Percentiles rank a stretch among this genome's conserved stretches.
Conservation (phyloP, 2,329 filamentous ascomycete species). For the Reticulascus tulasneorum region DNA sequence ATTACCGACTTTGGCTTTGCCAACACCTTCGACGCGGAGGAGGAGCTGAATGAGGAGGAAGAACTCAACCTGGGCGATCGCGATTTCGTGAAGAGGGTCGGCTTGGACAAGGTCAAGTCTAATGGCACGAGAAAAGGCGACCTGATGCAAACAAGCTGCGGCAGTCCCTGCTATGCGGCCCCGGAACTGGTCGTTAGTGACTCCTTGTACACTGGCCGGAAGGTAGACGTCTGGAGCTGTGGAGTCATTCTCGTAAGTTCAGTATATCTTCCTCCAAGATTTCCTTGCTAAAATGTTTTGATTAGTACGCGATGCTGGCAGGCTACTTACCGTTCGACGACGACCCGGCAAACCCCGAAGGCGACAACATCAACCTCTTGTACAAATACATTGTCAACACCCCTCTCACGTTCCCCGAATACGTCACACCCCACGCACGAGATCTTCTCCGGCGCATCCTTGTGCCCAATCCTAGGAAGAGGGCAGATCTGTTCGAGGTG, state of each 20-base stretch:
- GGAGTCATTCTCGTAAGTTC: constrained; percentile 88
- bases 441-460: constrained; percentile 90
- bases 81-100: constrained; percentile 80
- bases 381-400: constrained; percentile 99
- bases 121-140: constrained; percentile 82
- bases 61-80: constrained; percentile 83
- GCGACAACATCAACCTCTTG: constrained; percentile 96
- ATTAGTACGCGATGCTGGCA: constrained; percentile 94
- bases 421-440: constrained; percentile 92
- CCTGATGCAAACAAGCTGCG: constrained; percentile 98
- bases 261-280: background rate
- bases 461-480: constrained; percentile 89
- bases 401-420: constrained; percentile 95
- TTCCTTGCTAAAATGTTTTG: background rate
- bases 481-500: constrained; percentile 95
- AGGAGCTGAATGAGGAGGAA: constrained; percentile 86
- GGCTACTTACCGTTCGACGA: constrained; percentile 98
- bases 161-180: constrained; percentile 95
- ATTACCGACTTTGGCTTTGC: constrained; percentile 99
- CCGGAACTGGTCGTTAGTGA: constrained; percentile 97
- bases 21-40: constrained; percentile 88
- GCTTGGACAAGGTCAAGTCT: constrained; percentile 73
- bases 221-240: constrained; percentile 99
- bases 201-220: constrained; percentile 92
- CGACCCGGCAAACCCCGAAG: constrained; percentile 95